Conservation (phyloP, 2,329 filamentous ascomycete genomes). For the Fusarium mundagurra region DNA sequence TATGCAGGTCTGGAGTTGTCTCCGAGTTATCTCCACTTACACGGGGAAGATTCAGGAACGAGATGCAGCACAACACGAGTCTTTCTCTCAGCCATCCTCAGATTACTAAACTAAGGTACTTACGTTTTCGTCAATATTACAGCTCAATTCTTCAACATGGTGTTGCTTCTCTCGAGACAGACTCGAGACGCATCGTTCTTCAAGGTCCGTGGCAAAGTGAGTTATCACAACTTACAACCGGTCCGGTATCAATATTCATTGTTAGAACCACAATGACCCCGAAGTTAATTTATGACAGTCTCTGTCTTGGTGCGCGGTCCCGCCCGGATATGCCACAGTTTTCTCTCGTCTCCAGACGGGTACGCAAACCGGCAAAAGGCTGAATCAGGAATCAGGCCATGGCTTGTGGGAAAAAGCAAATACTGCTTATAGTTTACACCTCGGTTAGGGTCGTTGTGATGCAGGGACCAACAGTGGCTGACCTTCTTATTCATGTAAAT, state of each 20-base stretch:
- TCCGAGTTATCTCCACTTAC: slow-evolving; percentile 1
- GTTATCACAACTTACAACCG: neutral
- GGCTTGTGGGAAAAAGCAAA: slow-evolving; percentile 34
- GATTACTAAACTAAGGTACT: neutral
- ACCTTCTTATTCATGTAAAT: neutral
- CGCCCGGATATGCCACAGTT: slow-evolving; percentile 1
- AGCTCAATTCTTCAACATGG: neutral
- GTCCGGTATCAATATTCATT: neutral
- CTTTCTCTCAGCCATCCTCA: neutral
- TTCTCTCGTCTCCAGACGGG: slow-evolving; percentile 11
- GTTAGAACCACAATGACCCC: neutral
- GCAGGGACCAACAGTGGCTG: slow-evolving; percentile 13
- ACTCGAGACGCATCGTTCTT: neutral
- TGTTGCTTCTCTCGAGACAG: neutral
- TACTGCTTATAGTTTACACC: neutral
- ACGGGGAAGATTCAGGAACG: slow-evolving; percentile 7
- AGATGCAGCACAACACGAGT: neutral
- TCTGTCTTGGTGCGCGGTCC: neutral
- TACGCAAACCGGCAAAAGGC: neutral
- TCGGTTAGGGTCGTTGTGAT: neutral
- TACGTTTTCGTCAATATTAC: neutral
- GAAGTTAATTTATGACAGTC: neutral
- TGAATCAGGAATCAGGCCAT: slow-evolving; percentile 29
- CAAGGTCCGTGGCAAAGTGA: neutral
- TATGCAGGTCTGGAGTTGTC: neutral